A percentile compares a stretch with the other conserved stretches of the same genome.
These are phyloP conservation scores for Yamadazyma triangularis DNA, from an alignment of 1,139 yeast genomes.

Conservation along the genomic window DNA sequence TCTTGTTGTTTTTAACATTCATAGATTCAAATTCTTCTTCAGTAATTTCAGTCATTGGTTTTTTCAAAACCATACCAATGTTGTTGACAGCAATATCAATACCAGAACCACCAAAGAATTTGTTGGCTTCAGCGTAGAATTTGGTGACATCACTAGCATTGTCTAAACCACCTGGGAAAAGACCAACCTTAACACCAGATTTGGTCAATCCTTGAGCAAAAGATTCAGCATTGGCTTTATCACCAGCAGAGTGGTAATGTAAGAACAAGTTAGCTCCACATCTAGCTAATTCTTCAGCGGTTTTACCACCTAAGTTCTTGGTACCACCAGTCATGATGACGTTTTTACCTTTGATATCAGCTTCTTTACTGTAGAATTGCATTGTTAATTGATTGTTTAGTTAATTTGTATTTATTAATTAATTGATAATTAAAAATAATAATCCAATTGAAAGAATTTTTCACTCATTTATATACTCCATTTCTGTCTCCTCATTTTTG, in stretches of 20 bases:
- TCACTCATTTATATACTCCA: too few relatives aligned
- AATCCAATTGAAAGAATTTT: too few relatives aligned
- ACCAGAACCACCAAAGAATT: constrained; percentile 42
- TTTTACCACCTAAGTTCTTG: constrained; percentile 58
- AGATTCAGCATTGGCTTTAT: constrained; percentile 29
- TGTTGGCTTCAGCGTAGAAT: constrained; percentile 46
- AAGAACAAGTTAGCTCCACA: constrained; percentile 53
- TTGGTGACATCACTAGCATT: constrained; percentile 36
- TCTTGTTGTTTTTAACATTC: constrained; percentile 52
- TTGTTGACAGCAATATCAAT: constrained; percentile 63
- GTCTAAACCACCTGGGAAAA: constrained; percentile 44
- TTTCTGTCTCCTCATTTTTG: too few relatives aligned
- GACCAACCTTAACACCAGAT: constrained; percentile 36
- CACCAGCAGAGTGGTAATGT: constrained; percentile 48
- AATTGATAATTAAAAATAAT: too few relatives aligned
- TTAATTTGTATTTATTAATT: too few relatives aligned
- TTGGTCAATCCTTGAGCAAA: constrained; percentile 34
- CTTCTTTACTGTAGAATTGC: too few relatives aligned
- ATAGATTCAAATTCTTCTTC: constrained; percentile 52
- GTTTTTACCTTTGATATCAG: constrained; percentile 40
- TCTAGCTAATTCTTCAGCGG: constrained; percentile 54
- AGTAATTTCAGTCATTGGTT: constrained; percentile 45
- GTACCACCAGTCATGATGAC: constrained; percentile 63
- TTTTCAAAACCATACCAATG: constrained; percentile 64
- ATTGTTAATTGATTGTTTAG: too few relatives aligned